phyloP scores from a whole-genome alignment of 768 basidiomycete species.

The Flagelloscypha sp. region DNA sequence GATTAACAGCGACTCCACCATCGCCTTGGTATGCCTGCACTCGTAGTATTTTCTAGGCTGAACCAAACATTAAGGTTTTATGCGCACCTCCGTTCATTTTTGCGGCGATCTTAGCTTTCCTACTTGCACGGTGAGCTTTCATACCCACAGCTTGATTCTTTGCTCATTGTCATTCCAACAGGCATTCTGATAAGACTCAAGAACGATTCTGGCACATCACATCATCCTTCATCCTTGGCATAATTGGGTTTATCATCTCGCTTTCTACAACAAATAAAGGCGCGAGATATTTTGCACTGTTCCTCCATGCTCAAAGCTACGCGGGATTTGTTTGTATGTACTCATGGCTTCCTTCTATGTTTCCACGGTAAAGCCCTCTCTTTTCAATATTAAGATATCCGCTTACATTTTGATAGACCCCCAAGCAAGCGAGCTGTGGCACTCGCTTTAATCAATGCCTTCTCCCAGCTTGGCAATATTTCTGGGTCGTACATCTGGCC shows the following conservation, averaged over 20 bases:
- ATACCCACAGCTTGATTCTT: not conserved
- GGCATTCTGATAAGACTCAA: slow-evolving; percentile 61
- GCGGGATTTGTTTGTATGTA: slow-evolving; percentile 62
- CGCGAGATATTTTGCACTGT: slow-evolving; percentile 63
- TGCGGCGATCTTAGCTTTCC: slow-evolving; percentile 49
- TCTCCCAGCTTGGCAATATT: slow-evolving; percentile 79
- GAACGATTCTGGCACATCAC: slow-evolving; percentile 69
- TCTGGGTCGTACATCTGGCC: slow-evolving; percentile 78
- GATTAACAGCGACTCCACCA: slow-evolving; percentile 55
- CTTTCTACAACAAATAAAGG: slow-evolving; percentile 53
- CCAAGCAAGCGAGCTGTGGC: slow-evolving; percentile 86
- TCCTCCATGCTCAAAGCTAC: slow-evolving; percentile 71
- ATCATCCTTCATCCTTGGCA: slow-evolving; percentile 44
- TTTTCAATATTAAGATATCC: too few relatives aligned
- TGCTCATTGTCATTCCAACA: slow-evolving; percentile 14
- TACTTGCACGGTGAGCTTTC: slow-evolving; percentile 35
- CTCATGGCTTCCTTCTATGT: slow-evolving; percentile 43
- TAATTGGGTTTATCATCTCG: slow-evolving; percentile 62
- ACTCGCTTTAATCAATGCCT: slow-evolving; percentile 73
- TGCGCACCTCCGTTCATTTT: slow-evolving; percentile 56
- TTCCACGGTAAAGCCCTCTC: too few relatives aligned
- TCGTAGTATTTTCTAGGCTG: not conserved
- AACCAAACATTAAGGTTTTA: slow-evolving; percentile 8
- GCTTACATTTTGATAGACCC: slow-evolving; percentile 63
- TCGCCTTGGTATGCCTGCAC: slow-evolving; percentile 45